A percentile compares a stretch with the other conserved stretches of the same genome.
These are phyloP conservation scores for Prasinococcaceae sp. DNA, from an alignment of 139 green algal species.

Conservation along the genomic window DNA sequence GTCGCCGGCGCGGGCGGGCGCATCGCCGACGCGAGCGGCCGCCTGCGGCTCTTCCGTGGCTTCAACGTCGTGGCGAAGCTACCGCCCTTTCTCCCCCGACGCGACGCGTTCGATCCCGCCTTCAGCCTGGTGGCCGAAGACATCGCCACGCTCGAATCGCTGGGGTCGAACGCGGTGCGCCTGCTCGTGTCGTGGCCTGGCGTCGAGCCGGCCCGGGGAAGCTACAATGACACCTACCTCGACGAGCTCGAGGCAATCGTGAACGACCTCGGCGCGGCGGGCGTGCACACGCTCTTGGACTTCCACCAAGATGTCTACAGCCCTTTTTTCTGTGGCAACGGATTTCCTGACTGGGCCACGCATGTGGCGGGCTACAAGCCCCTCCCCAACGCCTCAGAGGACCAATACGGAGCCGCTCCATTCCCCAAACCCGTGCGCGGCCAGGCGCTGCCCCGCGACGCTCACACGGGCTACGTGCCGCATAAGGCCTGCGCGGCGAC, in stretches of 20 bases:
- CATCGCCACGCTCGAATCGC: neutral
- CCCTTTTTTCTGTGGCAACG: conserved; percentile 6
- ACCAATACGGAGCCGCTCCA: no score
- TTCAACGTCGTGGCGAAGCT: conserved; percentile 11
- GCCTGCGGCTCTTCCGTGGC: conserved; percentile 9
- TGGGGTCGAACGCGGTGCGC: conserved; percentile 9
- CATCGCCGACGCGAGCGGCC: conserved; percentile 1
- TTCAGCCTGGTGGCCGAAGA: conserved; percentile 6
- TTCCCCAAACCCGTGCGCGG: no score
- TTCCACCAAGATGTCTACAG: conserved; percentile 16
- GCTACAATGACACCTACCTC: conserved; percentile 2
- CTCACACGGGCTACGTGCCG: no score
- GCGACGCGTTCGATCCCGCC: conserved; percentile 1
- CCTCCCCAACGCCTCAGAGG: neutral
- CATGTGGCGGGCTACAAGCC: neutral
- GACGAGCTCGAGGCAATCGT: conserved; percentile 5
- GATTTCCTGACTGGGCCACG: conserved; percentile 2
- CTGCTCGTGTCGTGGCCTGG: conserved; percentile 13
- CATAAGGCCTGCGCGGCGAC: no score
- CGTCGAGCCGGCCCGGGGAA: conserved; percentile 3
- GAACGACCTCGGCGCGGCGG: neutral
- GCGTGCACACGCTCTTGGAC: conserved; percentile 8
- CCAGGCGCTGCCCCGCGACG: no score
- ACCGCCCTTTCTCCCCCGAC: neutral
- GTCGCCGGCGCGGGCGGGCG: neutral